Conservation (phyloP, 2,329 filamentous ascomycete genomes). For the Dissoconium aciculare region DNA sequence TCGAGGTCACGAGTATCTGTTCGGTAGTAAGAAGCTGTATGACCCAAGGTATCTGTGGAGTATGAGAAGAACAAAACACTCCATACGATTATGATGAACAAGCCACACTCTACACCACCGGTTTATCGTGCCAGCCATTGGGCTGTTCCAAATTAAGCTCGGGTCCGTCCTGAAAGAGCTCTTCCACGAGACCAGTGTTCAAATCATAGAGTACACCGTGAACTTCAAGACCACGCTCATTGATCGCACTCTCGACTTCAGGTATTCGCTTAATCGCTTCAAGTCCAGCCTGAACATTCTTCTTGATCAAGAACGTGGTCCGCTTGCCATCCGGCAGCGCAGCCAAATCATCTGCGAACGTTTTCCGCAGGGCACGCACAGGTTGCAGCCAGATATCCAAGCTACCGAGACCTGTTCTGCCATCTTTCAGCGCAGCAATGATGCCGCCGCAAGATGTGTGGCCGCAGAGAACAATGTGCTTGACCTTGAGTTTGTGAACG, state of each 20-base stretch:
- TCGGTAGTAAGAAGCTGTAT: too few species aligned
- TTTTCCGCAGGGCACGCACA: slow-evolving; percentile 38
- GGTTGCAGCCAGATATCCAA: slow-evolving; percentile 49
- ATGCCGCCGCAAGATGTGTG: slow-evolving; percentile 48
- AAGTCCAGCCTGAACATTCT: slow-evolving; percentile 60
- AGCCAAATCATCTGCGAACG: slow-evolving; percentile 37
- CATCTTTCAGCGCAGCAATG: slow-evolving; percentile 39
- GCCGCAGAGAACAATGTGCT: slow-evolving; percentile 47
- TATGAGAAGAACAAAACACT: too few species aligned
- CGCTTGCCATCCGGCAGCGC: slow-evolving; percentile 35
- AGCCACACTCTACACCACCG: too few species aligned
- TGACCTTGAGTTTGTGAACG: slow-evolving; percentile 53
- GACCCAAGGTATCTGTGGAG: too few species aligned
- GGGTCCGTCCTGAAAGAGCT: slow-evolving; percentile 31
- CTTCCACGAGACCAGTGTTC: slow-evolving; percentile 38
- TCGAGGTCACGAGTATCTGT: too few species aligned
- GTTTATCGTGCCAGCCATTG: too few species aligned
- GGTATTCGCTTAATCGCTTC: slow-evolving; percentile 53
- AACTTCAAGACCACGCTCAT: slow-evolving; percentile 54
- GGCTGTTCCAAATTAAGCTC: too few species aligned
- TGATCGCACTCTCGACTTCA: slow-evolving; percentile 53
- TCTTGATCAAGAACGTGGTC: slow-evolving; percentile 51
- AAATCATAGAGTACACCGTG: slow-evolving; percentile 68
- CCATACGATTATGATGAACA: too few species aligned
- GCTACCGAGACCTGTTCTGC: slow-evolving; percentile 41